phyloP scores from a whole-genome alignment of 2,329 filamentous ascomycete species.

The Pezicula radicicola region DNA sequence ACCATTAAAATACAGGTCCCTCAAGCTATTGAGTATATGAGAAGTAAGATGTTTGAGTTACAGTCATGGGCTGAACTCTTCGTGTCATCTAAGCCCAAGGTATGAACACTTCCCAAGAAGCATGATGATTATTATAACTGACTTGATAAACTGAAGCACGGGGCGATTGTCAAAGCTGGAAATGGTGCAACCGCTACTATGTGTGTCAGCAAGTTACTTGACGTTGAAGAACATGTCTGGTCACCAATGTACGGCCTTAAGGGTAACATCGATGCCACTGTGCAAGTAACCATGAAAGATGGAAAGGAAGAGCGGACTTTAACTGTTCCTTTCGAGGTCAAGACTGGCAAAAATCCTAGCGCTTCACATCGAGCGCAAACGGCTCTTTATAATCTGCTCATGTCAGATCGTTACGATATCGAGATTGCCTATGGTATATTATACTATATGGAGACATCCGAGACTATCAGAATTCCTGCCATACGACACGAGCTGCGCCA shows the following conservation, averaged over 20 bases:
- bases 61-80: constrained; percentile 82
- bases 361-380: constrained; percentile 89
- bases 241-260: constrained; percentile 97
- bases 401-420: constrained; percentile 94
- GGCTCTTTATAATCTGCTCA: constrained; percentile 84
- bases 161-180: constrained; percentile 75
- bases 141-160: constrained; percentile 39
- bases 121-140: background rate
- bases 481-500: constrained; percentile 86
- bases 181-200: constrained; percentile 74
- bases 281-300: constrained; percentile 80
- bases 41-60: constrained; percentile 78
- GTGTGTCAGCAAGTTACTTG: constrained; percentile 89
- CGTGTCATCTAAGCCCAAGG: constrained; percentile 67
- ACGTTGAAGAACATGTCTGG: constrained; percentile 98
- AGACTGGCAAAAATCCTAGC: constrained; percentile 84
- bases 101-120: constrained; percentile 33
- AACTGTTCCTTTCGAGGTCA: constrained; percentile 91
- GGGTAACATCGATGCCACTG: constrained; percentile 95
- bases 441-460: constrained; percentile 91
- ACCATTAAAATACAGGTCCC: constrained; percentile 74
- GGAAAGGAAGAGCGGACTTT: constrained; percentile 63
- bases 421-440: constrained; percentile 86
- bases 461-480: constrained; percentile 80
- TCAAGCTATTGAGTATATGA: constrained; percentile 75